Evolutionary conservation across 495 filamentous ascomycete species (phyloP), one percentile per base, ranked within the genome.

Genomic region (Hamigera avellanea): DNA sequence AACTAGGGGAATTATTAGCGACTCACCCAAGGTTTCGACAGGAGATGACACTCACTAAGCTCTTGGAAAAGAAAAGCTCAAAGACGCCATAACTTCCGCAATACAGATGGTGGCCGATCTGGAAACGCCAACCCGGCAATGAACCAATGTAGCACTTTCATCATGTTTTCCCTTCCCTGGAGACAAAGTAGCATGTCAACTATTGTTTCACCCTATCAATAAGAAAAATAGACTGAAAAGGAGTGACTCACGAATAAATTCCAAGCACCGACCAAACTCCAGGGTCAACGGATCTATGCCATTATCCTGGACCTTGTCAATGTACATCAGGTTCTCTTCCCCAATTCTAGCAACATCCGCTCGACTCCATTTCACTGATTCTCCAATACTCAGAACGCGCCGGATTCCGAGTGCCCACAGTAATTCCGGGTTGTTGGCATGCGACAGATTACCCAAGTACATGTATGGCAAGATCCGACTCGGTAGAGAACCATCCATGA

Each of bases 31-130:
- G 21, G 1, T 26, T 35, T 8, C 12, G n/a, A 14, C 41, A 27
- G 14, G 34, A 18, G n/a, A 35, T 15, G 31, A 15, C 26, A 71
- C 75, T 50, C 57, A 79, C 74, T 98, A 98, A 32, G 91, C 91
- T 31, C 84, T 71, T 12, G 91, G 86, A 51, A 95, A 94, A 2
- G 86, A 91, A 32, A 95, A 62, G 18, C 74, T 66, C 19, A 81
- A 52, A 6, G 77, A 66, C 9, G 79, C 73, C 91, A 98, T 98
- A 14, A 96, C 89, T 59, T 95, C 88, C 21, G 91, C 91, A 49
- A 98, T 96, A 61, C 91, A 96, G 52, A 98, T 95, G 6, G 91
- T 98, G 14, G 91, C 91, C 33, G 83, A 89, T 40, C 91, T 72
- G 14, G 87, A 95, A 40, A 98, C 91, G 32, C 91, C 91, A 29